A percentile compares a stretch with the other conserved stretches of the same genome.
Evolutionary conservation across 768 basidiomycete genomes (phyloP).

Genomic region (Mycena olivaceomarginata): DNA sequence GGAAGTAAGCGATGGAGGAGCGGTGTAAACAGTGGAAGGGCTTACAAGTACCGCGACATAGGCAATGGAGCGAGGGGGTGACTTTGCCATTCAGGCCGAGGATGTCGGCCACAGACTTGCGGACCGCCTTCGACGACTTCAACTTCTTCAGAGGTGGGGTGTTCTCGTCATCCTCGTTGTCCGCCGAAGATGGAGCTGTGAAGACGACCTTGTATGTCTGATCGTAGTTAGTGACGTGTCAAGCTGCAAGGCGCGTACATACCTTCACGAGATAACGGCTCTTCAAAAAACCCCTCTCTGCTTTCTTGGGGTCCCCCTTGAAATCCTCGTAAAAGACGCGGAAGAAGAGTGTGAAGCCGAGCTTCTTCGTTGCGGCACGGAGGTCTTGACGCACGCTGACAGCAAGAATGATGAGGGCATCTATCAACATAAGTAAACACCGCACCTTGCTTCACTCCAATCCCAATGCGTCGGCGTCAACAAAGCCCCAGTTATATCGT

Average conservation of each 20-base stretch:
- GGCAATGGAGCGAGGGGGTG: slow-evolving; percentile 29
- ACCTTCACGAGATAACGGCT: slow-evolving; percentile 27
- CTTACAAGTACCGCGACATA: slow-evolving; percentile 21
- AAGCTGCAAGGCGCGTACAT: too few species aligned
- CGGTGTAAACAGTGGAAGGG: background rate
- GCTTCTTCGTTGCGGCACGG: background rate
- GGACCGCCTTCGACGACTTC: background rate
- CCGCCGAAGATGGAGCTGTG: slow-evolving; percentile 20
- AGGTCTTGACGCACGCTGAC: background rate
- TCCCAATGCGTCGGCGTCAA: slow-evolving; percentile 2
- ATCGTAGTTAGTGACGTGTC: background rate
- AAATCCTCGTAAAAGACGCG: slow-evolving; percentile 26
- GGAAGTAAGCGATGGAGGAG: background rate
- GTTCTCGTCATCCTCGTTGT: slow-evolving; percentile 29
- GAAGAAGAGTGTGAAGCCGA: background rate
- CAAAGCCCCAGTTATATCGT: slow-evolving; percentile 20
- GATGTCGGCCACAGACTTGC: slow-evolving; percentile 11
- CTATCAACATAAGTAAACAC: slow-evolving; percentile 10
- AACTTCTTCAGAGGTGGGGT: slow-evolving; percentile 17
- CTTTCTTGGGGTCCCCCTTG: background rate
- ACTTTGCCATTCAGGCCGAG: slow-evolving; percentile 25
- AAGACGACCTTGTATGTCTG: slow-evolving; percentile 25
- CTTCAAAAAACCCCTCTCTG: background rate
- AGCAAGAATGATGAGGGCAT: background rate
- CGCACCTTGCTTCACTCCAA: slow-evolving; percentile 19